A percentile compares a stretch with the other conserved stretches of the same genome.
Evolutionary conservation across 352 stramenopile genomes (phyloP).

Genomic region (Pythium phragmiticola): DNA sequence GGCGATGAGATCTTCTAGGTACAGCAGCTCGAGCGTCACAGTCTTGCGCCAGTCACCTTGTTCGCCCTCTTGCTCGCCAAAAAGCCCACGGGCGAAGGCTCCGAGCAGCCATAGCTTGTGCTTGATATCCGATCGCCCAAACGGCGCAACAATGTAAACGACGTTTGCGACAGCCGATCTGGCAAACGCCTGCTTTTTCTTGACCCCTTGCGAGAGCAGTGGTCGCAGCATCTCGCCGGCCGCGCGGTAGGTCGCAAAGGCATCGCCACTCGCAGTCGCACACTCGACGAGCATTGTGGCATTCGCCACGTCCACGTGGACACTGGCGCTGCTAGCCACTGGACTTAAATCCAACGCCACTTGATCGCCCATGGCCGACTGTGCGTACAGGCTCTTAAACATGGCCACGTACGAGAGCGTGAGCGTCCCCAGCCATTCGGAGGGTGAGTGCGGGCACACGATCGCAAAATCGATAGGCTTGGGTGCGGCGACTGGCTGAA

Average conservation of each 20-base stretch:
- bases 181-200: constrained; percentile 64
- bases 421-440: constrained; percentile 67
- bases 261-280: constrained; percentile 43
- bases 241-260: constrained; percentile 62
- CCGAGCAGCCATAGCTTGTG: constrained; percentile 74
- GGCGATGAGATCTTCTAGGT: constrained; percentile 70
- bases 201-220: constrained; percentile 44
- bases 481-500: constrained; percentile 57
- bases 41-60: constrained; percentile 42
- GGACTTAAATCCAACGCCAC: constrained; percentile 43
- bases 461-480: constrained; percentile 78
- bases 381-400: constrained; percentile 67
- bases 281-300: constrained; percentile 61
- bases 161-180: constrained; percentile 62
- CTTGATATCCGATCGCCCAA: constrained; percentile 60
- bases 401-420: constrained; percentile 71
- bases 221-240: constrained; percentile 58
- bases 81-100: constrained; percentile 60
- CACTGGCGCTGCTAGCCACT: constrained; percentile 37
- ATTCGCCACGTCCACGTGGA: constrained; percentile 52
- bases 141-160: constrained; percentile 68
- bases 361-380: constrained; percentile 70
- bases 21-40: constrained; percentile 69
- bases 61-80: constrained; percentile 28
- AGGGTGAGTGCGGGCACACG: constrained; percentile 65